Conservation (phyloP, 2,329 filamentous ascomycete genomes). For the Mycosphaerella arachidis region DNA sequence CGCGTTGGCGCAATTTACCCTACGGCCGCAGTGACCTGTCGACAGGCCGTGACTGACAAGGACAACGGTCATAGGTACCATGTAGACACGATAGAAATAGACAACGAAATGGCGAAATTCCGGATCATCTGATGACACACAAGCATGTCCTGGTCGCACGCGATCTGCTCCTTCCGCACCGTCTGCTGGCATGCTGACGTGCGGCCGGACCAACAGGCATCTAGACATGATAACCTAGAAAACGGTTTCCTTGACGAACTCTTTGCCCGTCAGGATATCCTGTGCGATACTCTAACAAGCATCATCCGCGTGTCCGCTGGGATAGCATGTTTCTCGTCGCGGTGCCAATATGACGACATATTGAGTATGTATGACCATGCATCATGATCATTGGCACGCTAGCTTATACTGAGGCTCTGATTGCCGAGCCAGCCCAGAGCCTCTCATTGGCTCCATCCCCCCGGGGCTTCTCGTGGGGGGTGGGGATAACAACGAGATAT, state of each 20-base stretch:
- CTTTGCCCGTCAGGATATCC: neutral
- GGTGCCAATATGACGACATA: no score
- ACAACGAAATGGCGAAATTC: neutral
- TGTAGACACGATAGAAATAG: conserved; percentile 1
- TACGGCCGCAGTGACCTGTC: neutral
- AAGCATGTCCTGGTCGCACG: neutral
- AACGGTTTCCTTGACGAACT: neutral
- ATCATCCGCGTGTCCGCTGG: neutral
- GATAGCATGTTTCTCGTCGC: neutral
- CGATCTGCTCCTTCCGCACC: neutral
- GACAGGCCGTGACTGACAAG: neutral
- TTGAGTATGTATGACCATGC: no score
- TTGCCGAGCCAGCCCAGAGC: no score
- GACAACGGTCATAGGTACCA: neutral
- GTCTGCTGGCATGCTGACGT: conserved; percentile 1
- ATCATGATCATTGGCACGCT: no score
- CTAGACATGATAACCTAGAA: neutral
- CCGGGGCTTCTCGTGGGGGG: no score
- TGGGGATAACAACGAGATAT: no score
- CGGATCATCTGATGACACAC: neutral
- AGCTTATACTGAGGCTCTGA: no score
- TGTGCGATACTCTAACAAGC: neutral
- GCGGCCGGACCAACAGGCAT: neutral
- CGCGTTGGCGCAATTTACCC: neutral
- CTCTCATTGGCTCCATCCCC: no score